phyloP scores from a whole-genome alignment of 257 asterid species.

The Nicotiana undulata region DNA sequence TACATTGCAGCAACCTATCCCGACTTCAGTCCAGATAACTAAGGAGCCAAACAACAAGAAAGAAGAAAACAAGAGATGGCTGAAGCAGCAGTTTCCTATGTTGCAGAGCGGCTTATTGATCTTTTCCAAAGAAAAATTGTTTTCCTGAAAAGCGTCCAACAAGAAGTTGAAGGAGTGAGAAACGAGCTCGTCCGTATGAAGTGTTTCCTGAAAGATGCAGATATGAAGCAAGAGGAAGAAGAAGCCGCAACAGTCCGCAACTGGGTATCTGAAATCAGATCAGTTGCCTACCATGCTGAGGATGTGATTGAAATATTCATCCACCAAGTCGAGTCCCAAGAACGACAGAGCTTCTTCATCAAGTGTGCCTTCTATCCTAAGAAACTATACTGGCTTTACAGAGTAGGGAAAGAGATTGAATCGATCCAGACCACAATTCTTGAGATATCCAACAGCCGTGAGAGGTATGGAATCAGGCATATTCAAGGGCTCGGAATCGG shows the following conservation, averaged over 20 bases:
- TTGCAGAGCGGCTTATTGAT: slow-evolving; percentile 1
- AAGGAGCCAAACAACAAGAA: neutral
- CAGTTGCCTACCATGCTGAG: slow-evolving; percentile 18
- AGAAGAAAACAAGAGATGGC: neutral
- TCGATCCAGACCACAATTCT: neutral
- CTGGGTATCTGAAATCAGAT: slow-evolving; percentile 21
- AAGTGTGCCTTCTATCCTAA: neutral
- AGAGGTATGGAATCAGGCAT: slow-evolving; percentile 5
- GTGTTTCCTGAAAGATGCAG: slow-evolving; percentile 18
- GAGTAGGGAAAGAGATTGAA: slow-evolving; percentile 5
- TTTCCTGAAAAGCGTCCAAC: neutral
- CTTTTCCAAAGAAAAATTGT: neutral
- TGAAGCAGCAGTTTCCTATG: slow-evolving; percentile 11
- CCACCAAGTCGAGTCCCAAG: neutral
- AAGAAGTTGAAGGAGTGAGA: neutral
- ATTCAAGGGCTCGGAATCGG: neutral
- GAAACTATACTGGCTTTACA: neutral
- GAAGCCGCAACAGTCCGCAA: neutral
- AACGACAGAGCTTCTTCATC: neutral
- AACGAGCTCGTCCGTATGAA: slow-evolving; percentile 13
- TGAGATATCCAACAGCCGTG: neutral
- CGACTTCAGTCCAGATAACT: neutral
- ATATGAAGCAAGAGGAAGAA: slow-evolving; percentile 7
- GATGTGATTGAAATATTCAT: slow-evolving; percentile 14
- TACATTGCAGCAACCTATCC: neutral